Base-by-base conservation (phyloP, 257 asterid genomes). In the Solanum habrochaites region DNA sequence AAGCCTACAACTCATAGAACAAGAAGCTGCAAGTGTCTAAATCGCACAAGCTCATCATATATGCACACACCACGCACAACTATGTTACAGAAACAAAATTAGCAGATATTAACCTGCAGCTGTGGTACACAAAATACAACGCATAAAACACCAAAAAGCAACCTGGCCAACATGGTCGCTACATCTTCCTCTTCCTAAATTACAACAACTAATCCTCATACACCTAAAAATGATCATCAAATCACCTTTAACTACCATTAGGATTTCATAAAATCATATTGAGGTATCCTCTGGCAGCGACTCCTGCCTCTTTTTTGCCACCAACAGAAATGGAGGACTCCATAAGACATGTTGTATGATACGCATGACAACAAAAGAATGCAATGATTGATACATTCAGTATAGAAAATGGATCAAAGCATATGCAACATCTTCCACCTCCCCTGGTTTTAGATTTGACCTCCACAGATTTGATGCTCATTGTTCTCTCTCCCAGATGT, bases 81-180 rank as follows among this genome's bases (percentile, higher is more conserved):
- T 77, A 90, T 71, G 37, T 82, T 86, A 83, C 58, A 85, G 60
- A 31, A 81, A 45, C 39, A 49, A 81, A 49, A 31, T 31, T 81
- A 81, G 67, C 85, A 49, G 87, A 47, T 67, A 23, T 35, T 92
- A 96, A 88, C 95, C 94, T 83, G 97, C 98, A 88, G 99, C 99
- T 72, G 99, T 97, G 9, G 99, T 96, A 89, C 99, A 97, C 92
- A 97, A 92, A 88, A 94, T 95, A 87, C 99, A 97, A 86, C 98
- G 98, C 91, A 92, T n/a, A n/a, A n/a, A n/a, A n/a, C n/a, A n/a
- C n/a, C n/a, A n/a, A n/a, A n/a, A n/a, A n/a, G n/a, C n/a, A n/a
- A n/a, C n/a, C n/a, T n/a, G n/a, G n/a, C n/a, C n/a, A n/a, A n/a
- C n/a, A n/a, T n/a, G n/a, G n/a, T n/a, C n/a, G n/a, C n/a, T n/a